Conservation (phyloP, 495 filamentous ascomycete species). For the Aspergillus sparsus region DNA sequence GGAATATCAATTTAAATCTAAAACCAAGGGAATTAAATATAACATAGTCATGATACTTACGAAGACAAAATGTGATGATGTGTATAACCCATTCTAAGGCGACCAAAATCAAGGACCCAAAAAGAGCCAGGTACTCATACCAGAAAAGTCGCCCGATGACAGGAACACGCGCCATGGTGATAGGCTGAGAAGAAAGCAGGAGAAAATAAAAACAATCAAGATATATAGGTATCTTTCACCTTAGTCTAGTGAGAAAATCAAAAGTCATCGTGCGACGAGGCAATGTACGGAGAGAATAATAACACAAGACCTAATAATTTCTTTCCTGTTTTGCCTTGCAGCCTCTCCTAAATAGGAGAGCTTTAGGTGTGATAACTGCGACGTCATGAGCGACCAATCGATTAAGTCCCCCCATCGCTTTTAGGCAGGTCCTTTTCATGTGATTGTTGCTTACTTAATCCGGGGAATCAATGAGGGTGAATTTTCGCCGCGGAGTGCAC, state of each 20-base stretch:
- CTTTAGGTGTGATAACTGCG: constrained; percentile 11
- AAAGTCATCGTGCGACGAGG: constrained; percentile 4
- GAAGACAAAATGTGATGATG: constrained; percentile 86
- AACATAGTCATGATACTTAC: constrained; percentile 49
- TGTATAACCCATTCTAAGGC: constrained; percentile 78
- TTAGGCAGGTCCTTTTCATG: constrained; percentile 27
- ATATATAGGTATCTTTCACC: not conserved
- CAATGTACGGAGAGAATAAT: not conserved
- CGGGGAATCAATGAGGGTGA: constrained; percentile 26
- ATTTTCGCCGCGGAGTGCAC: constrained; percentile 22
- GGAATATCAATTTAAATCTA: not conserved
- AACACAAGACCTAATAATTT: not conserved
- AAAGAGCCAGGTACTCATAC: constrained; percentile 81
- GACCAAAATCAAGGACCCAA: constrained; percentile 79
- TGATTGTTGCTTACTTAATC: constrained; percentile 41
- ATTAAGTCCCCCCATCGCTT: not conserved
- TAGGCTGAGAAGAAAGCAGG: not conserved
- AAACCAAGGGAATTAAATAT: not conserved
- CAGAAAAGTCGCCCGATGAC: constrained; percentile 80
- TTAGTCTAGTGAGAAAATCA: not conserved
- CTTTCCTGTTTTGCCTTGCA: constrained; percentile 2
- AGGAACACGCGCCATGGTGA: constrained; percentile 69
- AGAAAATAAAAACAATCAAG: not conserved
- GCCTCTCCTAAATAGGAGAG: constrained; percentile 1
- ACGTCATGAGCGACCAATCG: constrained; percentile 24